Evolutionary conservation across 2,329 filamentous ascomycete species (phyloP).

Genomic region (Clonostachys sp.): DNA sequence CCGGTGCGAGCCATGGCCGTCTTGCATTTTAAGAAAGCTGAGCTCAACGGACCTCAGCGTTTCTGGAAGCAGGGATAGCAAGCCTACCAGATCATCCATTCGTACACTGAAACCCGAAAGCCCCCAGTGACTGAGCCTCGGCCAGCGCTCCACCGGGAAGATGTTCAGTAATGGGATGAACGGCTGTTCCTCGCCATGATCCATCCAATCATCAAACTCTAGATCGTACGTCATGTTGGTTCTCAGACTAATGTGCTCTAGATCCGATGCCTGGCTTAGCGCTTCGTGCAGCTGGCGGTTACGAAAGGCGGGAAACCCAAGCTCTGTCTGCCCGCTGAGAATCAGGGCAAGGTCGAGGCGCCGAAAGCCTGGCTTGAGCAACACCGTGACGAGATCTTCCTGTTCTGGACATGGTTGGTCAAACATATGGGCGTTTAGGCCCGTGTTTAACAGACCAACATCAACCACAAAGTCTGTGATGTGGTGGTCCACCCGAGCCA

Average conservation of each 20-base stretch:
- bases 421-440: constrained; percentile 19
- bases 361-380: constrained; percentile 13
- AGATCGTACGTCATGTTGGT: constrained; percentile 4
- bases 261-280: constrained; percentile 4
- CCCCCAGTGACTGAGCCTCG: constrained; percentile 15
- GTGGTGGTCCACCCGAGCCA: constrained; percentile 5
- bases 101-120: constrained; percentile 14
- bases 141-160: constrained; percentile 13
- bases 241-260: constrained; percentile 7
- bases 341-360: constrained; percentile 15
- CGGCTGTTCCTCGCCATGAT: not conserved
- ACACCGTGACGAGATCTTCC: constrained; percentile 10
- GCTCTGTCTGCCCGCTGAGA: constrained; percentile 1
- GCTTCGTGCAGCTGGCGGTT: constrained; percentile 6
- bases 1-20: no score
- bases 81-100: constrained; percentile 12
- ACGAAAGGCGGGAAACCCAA: constrained; percentile 1
- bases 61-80: constrained; percentile 13
- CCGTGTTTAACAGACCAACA: constrained; percentile 11
- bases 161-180: constrained; percentile 11
- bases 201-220: no score
- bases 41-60: constrained; percentile 17
- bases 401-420: constrained; percentile 14
- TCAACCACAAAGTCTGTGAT: constrained; percentile 25
- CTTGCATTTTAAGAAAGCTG: constrained; percentile 11